Base-by-base conservation (phyloP, 2,329 filamentous ascomycete species). In the Exophiala bonariae region DNA sequence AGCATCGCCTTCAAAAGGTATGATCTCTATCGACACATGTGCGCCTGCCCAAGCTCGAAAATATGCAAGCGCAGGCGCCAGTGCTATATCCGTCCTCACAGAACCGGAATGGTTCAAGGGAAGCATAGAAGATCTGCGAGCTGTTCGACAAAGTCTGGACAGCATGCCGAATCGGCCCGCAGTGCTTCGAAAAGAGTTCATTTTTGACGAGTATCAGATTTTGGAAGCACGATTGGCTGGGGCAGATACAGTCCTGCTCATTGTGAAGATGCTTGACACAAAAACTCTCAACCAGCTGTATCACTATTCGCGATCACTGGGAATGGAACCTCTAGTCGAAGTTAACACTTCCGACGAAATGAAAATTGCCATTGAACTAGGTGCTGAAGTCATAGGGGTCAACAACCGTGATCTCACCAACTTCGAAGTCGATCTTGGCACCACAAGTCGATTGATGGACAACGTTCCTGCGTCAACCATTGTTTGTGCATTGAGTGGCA, bases 41-140 rank as follows among this genome's bases (percentile, higher is more conserved):
- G 93, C 93, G 8, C 90, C 93, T 18, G 83, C 85, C 4, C 93
- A 99, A 68, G 93, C 95, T 33, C 83, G 85, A 55, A 89, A 86
- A 58, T 99, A 99, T 66, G 93, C 95, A 8, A 79, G 93, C 41
- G 91, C 93, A 5, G 95, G 93, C 11, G 93, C 93, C 38, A 97
- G 92, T 65, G 89, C 95, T 31, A 99, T 99, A 57, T 97, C 93
- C 1, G 93, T 99, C n/a, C 79, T 99, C 37, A 99, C 93, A 0
- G 93, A 99, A 69, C 93, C 95, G 0, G 87, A 97, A 63, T 99
- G 93, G 93, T 99, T 99, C 77, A 97, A 96, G 72, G 93, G 93
- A 38, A 95, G 87, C 68, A 91, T 99, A 51, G 92, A 99, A 49
- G 93, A 99, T 65, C 73, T 99, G 44, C 82, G 87, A 50, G 83